Base-by-base conservation (phyloP, 805 yeast genomes). In the Teunomyces cretensis region DNA sequence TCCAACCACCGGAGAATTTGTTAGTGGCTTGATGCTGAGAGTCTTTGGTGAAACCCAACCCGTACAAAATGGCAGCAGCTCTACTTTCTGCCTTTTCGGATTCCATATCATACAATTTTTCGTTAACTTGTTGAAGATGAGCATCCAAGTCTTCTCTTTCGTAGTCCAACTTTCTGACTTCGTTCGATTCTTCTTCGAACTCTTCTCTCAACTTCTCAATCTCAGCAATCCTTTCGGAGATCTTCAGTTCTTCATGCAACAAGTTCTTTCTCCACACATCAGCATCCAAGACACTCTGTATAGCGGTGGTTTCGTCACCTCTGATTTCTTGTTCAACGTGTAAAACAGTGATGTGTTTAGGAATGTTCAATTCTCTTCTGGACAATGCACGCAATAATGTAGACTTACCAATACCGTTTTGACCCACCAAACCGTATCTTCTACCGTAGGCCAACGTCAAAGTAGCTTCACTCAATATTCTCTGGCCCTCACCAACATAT, bases 341-440 rank as follows among this genome's bases (percentile, higher is more conserved):
- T 55, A 94, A 75, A 65, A 94, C 88, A 1, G 98, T 88, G 51
- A 94, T 92, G 65, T 94, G 98, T 57, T 88, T 90, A 11, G 99
- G 98, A 55, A 94, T 86, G 46, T 89, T 83, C 56, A 94, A 75
- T 62, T 94, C 99, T 79, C 99, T 85, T 65, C 96, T 81, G 1
- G 97, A 85, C 43, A 94, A 72, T 0, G 99, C 99, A 54, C 88
- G 79, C 62, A 94, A 74, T 43, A 94, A 71, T 0, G 99, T 94
- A 36, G 98, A 91, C 67, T 94, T 94, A 84, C 99, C 99, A 55
- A 94, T 91, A 92, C 99, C 99, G 73, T 94, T 94, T 64, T 91
- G 96, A 67, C 99, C 99, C 36, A 94, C 97, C 43, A 94, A 72
- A 81, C 99, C 99, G 57, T 94, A 94, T 64, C 98, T 81, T 65